phyloP scores from a whole-genome alignment of 306 rosid genomes.

The Medicago lupulina region DNA sequence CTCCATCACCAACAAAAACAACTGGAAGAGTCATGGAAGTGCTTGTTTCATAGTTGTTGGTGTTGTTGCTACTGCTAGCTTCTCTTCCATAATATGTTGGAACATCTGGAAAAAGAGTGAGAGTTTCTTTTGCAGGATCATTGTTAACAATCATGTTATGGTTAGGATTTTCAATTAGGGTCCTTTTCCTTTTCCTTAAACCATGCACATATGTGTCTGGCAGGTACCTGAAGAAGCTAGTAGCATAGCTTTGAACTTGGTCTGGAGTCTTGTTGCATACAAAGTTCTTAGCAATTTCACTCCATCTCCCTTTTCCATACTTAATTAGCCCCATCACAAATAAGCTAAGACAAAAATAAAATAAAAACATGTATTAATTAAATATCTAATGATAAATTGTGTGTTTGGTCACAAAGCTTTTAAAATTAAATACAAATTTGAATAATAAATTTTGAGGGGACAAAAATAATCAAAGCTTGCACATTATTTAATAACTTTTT shows the following conservation, averaged over 20 bases:
- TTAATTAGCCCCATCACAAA: conserved; percentile 22
- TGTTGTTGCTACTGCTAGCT: background rate
- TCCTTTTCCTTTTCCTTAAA: conserved; percentile 2
- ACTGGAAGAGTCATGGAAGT: background rate
- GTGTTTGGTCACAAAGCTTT: no score
- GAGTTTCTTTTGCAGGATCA: background rate
- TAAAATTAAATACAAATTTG: no score
- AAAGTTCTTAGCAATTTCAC: background rate
- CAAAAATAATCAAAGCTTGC: background rate
- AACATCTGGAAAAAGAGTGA: background rate
- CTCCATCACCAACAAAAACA: background rate
- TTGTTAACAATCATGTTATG: background rate
- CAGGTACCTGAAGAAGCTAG: conserved; percentile 11
- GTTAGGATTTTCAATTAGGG: no score
- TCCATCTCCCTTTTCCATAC: conserved; percentile 35
- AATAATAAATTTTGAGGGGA: no score
- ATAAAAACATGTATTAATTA: background rate
- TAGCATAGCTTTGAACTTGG: conserved; percentile 29
- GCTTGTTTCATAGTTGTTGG: background rate
- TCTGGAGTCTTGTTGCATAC: conserved; percentile 34
- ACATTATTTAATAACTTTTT: background rate
- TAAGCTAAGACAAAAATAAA: conserved; percentile 10
- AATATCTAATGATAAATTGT: background rate
- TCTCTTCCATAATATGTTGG: background rate
- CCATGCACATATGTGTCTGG: background rate